These are phyloP conservation scores for Trypanosoma mega DNA, from an alignment of 208 protist species.

Conservation along the genomic window DNA sequence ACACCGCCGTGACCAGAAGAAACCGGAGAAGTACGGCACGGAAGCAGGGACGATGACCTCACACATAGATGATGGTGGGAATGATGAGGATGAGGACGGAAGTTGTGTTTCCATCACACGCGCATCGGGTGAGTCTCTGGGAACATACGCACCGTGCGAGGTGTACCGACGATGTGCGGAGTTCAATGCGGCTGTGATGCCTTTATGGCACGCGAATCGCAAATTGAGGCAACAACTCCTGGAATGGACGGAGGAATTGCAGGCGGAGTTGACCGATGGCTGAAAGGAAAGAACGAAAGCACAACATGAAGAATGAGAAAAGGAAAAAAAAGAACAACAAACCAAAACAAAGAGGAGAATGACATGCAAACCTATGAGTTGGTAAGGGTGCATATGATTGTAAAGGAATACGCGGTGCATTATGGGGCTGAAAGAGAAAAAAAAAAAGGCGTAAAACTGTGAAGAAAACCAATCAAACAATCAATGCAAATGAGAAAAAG, in stretches of 20 bases:
- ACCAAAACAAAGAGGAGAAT: too few species aligned
- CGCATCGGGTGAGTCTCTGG: background rate
- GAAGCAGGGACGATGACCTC: constrained; percentile 5
- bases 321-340: constrained; percentile 2
- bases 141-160: constrained; percentile 11
- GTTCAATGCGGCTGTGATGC: constrained; percentile 15
- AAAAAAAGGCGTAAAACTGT: background rate
- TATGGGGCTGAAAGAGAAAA: too few species aligned
- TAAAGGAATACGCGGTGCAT: too few species aligned
- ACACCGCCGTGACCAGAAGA: too few species aligned
- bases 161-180: constrained; percentile 10
- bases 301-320: background rate
- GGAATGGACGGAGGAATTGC: constrained; percentile 28
- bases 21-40: background rate
- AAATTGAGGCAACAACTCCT: constrained; percentile 18
- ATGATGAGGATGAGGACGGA: constrained; percentile 13
- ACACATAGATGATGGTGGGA: background rate
- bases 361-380: too few species aligned
- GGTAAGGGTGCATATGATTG: too few species aligned
- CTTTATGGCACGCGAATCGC: constrained; percentile 8
- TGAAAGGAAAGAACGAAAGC: too few species aligned
- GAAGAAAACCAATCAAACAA: background rate
- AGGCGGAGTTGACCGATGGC: constrained; percentile 13
- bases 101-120: constrained; percentile 1
- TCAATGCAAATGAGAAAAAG: too few species aligned